These are phyloP conservation scores for Picea abies DNA, from an alignment of 83 land plant genomes.

Conservation along the genomic window DNA sequence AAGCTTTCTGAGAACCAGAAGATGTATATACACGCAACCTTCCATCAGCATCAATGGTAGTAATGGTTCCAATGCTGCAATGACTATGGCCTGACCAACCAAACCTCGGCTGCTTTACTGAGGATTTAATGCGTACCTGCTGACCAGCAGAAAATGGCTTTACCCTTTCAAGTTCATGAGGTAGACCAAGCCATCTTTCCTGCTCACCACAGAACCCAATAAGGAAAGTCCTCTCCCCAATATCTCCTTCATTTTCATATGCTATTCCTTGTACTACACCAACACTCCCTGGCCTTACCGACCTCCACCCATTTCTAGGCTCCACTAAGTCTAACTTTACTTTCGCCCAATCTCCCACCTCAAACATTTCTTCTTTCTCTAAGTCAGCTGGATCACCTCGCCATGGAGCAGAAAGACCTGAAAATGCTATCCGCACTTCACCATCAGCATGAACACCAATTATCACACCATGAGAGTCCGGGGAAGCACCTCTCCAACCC, in stretches of 20 bases:
- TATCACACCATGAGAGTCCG: conserved; percentile 71
- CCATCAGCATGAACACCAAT: conserved; percentile 91
- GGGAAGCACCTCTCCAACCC: conserved; percentile 93
- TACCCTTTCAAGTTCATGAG: conserved; percentile 63
- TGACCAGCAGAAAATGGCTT: conserved; percentile 59
- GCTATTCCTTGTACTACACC: conserved; percentile 87
- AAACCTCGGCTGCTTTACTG: conserved; percentile 86
- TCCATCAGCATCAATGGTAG: conserved; percentile 89
- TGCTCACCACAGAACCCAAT: conserved; percentile 95
- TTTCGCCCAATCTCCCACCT: conserved; percentile 93
- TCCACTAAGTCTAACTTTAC: conserved; percentile 46
- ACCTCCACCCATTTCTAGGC: conserved; percentile 65
- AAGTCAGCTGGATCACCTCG: conserved; percentile 91
- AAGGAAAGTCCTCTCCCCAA: conserved; percentile 57
- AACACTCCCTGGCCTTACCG: conserved; percentile 76
- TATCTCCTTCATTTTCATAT: conserved; percentile 50
- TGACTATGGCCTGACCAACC: conserved; percentile 90
- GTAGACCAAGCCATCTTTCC: conserved; percentile 85
- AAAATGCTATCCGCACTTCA: conserved; percentile 83
- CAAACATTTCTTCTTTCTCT: conserved; percentile 79
- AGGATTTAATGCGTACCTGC: conserved; percentile 60
- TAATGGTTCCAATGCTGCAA: conserved; percentile 63
- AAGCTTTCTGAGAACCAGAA: conserved; percentile 65
- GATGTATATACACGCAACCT: conserved; percentile 82
- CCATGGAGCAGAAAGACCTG: conserved; percentile 79